Evolutionary conservation across 1,284 basidiomycete species (phyloP), one percentile per base, ranked within the genome.

Genomic region (Cystobasidium sp.): DNA sequence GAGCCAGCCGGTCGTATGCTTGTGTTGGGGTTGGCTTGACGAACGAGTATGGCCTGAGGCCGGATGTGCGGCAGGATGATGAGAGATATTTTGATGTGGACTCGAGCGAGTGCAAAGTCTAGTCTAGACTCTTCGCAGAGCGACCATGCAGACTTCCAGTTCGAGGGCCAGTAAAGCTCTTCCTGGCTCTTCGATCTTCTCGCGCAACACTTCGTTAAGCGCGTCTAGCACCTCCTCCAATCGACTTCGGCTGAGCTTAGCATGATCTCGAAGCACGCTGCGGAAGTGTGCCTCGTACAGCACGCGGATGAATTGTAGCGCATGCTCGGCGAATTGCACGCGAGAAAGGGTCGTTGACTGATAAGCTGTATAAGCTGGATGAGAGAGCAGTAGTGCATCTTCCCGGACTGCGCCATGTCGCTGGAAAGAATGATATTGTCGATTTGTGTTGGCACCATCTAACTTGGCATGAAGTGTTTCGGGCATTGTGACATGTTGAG

Each of bases 221-320:
- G 79, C 79, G 61, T 83, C 83, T 51, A 83, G 77, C 9, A 82
- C 77, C 71, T 81, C 82, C 65, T 83, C 83, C 51, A 79, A 78
- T 3, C 82, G 80, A 18, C 82, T 82, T 31, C 83, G 79, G 74
- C 79, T 80, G 20, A 83, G 77, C 68, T 81, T 80, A 22, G 80
- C 82, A 55, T 79, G 77, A 46, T 83, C 82, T 10, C 80, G 78
- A 39, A 84, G 76, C 46, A 83, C 78, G n/a, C 71, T 67, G 1
- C 83, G 78, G 76, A 83, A 81, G 73, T 83, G 82, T 46, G 77
- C 75, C 72, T 84, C 83, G 79, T 82, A 84, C n/a, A 84, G 77
- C 63, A 82, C 82, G 76, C 82, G 83, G 77, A 83, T 80, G 41
- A 84, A 80, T 75, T 80, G 76, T 47, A 80, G 71, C 73, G 80